Conservation (phyloP, 805 yeast species). For the Yarrowia divulgata region DNA sequence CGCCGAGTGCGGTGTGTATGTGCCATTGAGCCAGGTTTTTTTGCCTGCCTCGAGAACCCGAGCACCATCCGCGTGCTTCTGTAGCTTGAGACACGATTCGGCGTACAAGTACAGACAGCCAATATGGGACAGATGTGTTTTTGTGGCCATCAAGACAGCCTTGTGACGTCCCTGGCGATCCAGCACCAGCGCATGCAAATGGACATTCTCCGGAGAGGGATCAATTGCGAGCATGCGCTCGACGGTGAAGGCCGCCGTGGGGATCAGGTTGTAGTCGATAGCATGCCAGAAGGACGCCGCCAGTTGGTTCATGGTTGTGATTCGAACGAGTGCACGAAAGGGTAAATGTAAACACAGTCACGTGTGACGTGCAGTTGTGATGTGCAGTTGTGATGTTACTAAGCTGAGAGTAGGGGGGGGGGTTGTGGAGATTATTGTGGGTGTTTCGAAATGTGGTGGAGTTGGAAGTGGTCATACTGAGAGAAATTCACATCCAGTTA, state of each 20-base stretch:
- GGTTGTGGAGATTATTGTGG: too few species aligned
- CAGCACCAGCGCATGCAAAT: slow-evolving; percentile 73
- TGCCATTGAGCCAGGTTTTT: slow-evolving; percentile 33
- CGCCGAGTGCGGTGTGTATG: slow-evolving; percentile 34
- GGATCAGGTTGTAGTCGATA: slow-evolving; percentile 69
- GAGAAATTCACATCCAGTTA: too few species aligned
- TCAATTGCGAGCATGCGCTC: slow-evolving; percentile 77
- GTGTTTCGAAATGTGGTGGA: too few species aligned
- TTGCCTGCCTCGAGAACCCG: slow-evolving; percentile 44
- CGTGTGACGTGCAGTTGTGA: slow-evolving; percentile 19
- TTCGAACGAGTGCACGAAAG: background rate
- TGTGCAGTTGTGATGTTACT: background rate
- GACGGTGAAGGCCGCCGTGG: slow-evolving; percentile 84
- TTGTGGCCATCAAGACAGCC: slow-evolving; percentile 62
- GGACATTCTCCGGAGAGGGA: slow-evolving; percentile 61
- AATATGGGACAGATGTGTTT: slow-evolving; percentile 60
- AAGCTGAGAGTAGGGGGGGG: background rate
- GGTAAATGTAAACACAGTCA: slow-evolving; percentile 36
- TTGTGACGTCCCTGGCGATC: slow-evolving; percentile 65
- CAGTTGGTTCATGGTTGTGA: slow-evolving; percentile 36
- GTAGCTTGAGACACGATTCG: slow-evolving; percentile 65
- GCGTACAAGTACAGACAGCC: slow-evolving; percentile 84
- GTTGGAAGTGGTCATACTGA: too few species aligned
- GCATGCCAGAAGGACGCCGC: slow-evolving; percentile 60
- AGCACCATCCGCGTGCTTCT: slow-evolving; percentile 66